Evolutionary conservation across 2,329 filamentous ascomycete genomes (phyloP).

Genomic region (Ophiocordyceps camponoti-floridani): DNA sequence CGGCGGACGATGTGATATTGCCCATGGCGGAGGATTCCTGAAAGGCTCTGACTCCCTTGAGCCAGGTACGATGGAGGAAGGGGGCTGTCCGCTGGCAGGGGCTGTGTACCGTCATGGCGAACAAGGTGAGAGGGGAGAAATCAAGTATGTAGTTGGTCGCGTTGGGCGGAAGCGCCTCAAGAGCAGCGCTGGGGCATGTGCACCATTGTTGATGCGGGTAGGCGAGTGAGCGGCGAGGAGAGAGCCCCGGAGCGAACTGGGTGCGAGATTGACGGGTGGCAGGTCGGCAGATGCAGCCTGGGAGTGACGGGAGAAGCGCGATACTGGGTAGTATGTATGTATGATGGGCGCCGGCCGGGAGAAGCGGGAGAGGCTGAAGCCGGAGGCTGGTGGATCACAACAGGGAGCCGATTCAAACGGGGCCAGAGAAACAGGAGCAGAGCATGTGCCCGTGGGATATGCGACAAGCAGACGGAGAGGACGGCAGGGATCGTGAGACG

Average conservation of each 20-base stretch:
- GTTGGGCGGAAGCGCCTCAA: not conserved
- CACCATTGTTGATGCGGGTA: not conserved
- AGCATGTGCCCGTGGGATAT: not conserved
- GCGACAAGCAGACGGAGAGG: not conserved
- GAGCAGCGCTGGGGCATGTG: not conserved
- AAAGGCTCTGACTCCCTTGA: constrained; percentile 25
- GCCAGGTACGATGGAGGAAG: constrained; percentile 37
- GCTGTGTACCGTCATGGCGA: constrained; percentile 29
- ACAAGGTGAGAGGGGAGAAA: not conserved
- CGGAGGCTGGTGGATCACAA: not conserved
- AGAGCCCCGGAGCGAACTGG: not conserved
- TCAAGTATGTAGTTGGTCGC: not conserved
- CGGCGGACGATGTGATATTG: constrained; percentile 18
- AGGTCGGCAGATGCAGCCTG: too few species aligned
- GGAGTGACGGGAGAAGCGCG: not conserved
- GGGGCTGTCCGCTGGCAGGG: constrained; percentile 29
- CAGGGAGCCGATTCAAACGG: not conserved
- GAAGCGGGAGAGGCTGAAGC: not conserved
- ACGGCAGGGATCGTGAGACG: not conserved
- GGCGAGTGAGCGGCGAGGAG: not conserved
- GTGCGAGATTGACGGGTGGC: not conserved
- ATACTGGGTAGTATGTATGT: too few species aligned
- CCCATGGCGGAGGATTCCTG: constrained; percentile 23
- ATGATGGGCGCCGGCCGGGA: not conserved
- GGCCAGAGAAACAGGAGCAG: not conserved